These are phyloP conservation scores for Clonostachys chloroleuca DNA, from an alignment of 2,329 filamentous ascomycete species.

Conservation along the genomic window DNA sequence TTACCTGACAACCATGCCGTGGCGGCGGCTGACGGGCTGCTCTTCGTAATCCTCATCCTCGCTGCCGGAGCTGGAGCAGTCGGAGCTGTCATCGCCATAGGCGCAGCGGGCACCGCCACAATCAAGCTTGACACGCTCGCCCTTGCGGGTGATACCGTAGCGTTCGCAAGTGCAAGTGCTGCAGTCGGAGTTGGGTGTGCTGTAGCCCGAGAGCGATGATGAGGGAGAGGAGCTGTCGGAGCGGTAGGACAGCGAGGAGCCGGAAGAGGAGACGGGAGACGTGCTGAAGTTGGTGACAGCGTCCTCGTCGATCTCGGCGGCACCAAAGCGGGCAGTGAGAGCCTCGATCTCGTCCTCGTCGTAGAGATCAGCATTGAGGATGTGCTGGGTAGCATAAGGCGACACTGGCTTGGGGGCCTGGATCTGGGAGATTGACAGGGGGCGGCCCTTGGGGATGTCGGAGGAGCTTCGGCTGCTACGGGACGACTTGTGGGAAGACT, in stretches of 20 bases:
- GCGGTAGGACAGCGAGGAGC: slow-evolving; percentile 67
- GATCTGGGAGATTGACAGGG: slow-evolving; percentile 85
- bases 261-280: slow-evolving; percentile 61
- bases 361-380: slow-evolving; percentile 78
- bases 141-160: slow-evolving; percentile 92
- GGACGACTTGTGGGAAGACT: slow-evolving; percentile 40
- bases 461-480: slow-evolving; percentile 42
- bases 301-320: slow-evolving; percentile 54
- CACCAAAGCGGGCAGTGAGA: slow-evolving; percentile 70
- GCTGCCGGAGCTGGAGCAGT: slow-evolving; percentile 62
- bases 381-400: slow-evolving; percentile 81
- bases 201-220: slow-evolving; percentile 73
- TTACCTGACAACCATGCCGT: slow-evolving; percentile 56
- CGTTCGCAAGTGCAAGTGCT: slow-evolving; percentile 88
- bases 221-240: slow-evolving; percentile 72
- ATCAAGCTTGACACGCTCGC: slow-evolving; percentile 92
- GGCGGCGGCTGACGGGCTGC: slow-evolving; percentile 49
- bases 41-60: slow-evolving; percentile 51
- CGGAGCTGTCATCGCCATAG: slow-evolving; percentile 66
- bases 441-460: slow-evolving; percentile 83
- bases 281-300: slow-evolving; percentile 48
- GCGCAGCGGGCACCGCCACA: slow-evolving; percentile 87
- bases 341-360: slow-evolving; percentile 71
- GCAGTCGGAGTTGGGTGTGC: slow-evolving; percentile 72
- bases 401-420: slow-evolving; percentile 85